These are phyloP conservation scores for Geotrichum klebahnii DNA, from an alignment of 1,139 yeast genomes.

Conservation along the genomic window DNA sequence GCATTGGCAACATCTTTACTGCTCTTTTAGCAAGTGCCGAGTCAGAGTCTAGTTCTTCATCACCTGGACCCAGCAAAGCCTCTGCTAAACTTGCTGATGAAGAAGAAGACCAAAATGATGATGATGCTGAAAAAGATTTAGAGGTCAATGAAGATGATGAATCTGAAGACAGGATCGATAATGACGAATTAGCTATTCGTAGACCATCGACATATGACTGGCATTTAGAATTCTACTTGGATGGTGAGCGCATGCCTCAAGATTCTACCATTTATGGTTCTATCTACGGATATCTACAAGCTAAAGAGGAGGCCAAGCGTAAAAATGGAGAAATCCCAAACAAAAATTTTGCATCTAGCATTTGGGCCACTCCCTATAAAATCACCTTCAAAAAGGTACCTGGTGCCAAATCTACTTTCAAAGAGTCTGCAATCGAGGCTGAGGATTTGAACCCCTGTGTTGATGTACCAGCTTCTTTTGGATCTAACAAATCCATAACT, in stretches of 20 bases:
- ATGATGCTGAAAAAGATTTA: constrained; percentile 24
- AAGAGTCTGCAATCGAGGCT: constrained; percentile 31
- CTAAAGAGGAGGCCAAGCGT: constrained; percentile 26
- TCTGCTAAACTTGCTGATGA: constrained; percentile 9
- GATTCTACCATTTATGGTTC: constrained; percentile 83
- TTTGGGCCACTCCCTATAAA: constrained; percentile 58
- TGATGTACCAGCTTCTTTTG: constrained; percentile 36
- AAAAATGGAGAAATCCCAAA: constrained; percentile 17
- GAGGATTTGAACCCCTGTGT: constrained; percentile 36
- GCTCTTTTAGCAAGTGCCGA: constrained; percentile 17
- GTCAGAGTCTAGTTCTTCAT: constrained; percentile 23
- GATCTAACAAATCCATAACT: constrained; percentile 47
- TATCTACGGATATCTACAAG: constrained; percentile 53
- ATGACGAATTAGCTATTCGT: neutral
- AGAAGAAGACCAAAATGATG: constrained; percentile 22
- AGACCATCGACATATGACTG: constrained; percentile 33
- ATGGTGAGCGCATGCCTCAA: constrained; percentile 58
- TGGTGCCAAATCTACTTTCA: constrained; percentile 31
- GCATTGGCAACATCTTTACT: constrained; percentile 10
- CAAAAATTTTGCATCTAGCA: constrained; percentile 46
- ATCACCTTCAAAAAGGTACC: constrained; percentile 50
- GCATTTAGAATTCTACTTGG: constrained; percentile 58
- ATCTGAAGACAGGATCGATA: constrained; percentile 18
- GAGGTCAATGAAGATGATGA: constrained; percentile 21
- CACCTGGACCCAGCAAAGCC: constrained; percentile 6